Base-by-base conservation (phyloP, 352 stramenopile genomes). In the Phytophthora sp. region DNA sequence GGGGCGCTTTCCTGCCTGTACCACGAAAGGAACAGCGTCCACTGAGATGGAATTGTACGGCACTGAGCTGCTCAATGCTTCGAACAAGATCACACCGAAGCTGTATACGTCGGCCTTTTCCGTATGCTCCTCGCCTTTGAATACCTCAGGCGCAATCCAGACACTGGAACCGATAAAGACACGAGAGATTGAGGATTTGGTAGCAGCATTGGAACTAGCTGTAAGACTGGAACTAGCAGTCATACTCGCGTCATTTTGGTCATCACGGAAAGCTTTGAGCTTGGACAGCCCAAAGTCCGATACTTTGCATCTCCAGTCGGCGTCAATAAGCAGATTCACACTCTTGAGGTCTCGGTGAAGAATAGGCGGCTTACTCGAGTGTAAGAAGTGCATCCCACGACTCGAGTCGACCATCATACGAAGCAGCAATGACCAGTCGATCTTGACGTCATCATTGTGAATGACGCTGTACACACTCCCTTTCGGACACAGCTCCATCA, bases 131-230 rank as follows among this genome's bases (percentile, higher is more conserved):
- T 94, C 76, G 15, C 90, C 91, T 51, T 91, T 92, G 65, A 97
- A 96, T 11, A 97, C 81, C 57, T 97, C 89, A 0, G 91, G 90
- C 1, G 91, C 89, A 69, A 96, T 97, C 91, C 91, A 97, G 42
- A 97, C 84, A 46, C 82, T 94, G 3, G 90, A 96, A 33, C 89
- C 90, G n/a, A 91, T 69, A 42, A 95, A 94, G 5, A 82, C 70
- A 2, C 84, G 84, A 38, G 65, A 29, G 4, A 59, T 33, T 33
- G 74, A 72, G 7, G 57, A 5, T n/a, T 64, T 71, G 2, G 23
- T 30, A 18, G 47, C 46, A 42, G 46, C 31, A 42, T 44, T 57
- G 1, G 47, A 42, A 12, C 13, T 64, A 8, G 23, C 45, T 6
- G 45, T 31, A 18, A 55, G 33, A 8, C 45, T 56, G 1, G 47